These are phyloP conservation scores for Ganoderma meredithae DNA, from an alignment of 1,284 basidiomycete genomes.

Conservation along the genomic window DNA sequence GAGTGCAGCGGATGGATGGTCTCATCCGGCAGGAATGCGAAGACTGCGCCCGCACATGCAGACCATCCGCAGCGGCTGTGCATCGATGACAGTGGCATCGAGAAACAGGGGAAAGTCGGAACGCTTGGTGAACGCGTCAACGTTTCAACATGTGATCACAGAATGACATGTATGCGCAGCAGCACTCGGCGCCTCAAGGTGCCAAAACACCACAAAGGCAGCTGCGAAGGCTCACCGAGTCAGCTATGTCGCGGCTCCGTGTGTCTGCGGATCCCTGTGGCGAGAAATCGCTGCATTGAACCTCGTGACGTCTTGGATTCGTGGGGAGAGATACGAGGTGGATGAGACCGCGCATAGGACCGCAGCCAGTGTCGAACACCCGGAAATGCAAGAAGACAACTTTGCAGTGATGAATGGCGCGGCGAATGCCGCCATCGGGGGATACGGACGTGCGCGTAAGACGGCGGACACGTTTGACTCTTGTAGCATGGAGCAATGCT, in stretches of 20 bases:
- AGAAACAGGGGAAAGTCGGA: not conserved
- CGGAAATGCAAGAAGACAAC: not conserved
- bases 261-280: not conserved
- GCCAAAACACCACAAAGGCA: not conserved
- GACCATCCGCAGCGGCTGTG: constrained; percentile 6
- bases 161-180: constrained; percentile 2
- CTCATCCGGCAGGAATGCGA: not conserved
- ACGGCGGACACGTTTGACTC: not conserved
- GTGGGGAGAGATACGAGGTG: not conserved
- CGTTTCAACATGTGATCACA: not conserved
- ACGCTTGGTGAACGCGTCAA: not conserved
- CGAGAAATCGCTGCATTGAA: not conserved
- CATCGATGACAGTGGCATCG: not conserved
- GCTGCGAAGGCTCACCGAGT: not conserved
- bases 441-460: not conserved
- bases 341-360: not conserved
- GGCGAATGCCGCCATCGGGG: not conserved
- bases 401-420: not conserved
- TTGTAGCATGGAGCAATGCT: not conserved
- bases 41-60: not conserved
- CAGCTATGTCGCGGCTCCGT: not conserved
- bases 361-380: not conserved
- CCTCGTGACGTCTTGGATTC: not conserved
- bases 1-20: too few relatives aligned
- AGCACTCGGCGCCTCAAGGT: not conserved